Evolutionary conservation across 1,284 basidiomycete genomes (phyloP), one percentile per base, ranked within the genome.

Genomic region (Tremellales sp.): DNA sequence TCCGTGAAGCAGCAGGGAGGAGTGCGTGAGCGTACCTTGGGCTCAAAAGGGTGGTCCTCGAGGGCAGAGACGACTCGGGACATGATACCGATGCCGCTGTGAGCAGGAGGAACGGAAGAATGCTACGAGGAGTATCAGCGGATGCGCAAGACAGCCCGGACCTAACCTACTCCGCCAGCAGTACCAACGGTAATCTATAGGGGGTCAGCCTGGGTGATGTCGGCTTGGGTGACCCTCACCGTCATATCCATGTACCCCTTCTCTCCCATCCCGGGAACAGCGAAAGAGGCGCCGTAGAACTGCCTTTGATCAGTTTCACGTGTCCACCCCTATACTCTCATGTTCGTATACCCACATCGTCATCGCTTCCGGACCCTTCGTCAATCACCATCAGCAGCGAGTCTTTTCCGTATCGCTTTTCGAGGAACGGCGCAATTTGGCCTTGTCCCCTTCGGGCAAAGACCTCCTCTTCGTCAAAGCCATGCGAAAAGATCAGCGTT

Each of bases 1-100:
- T n/a, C n/a, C 33, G 42, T 43, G 10, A 22, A 22, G 27, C 6
- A 27, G 6, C 7, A 9, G 38, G 9, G n/a, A 16, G 8, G 14
- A 40, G 19, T 3, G 10, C n/a, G 19, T 29, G 25, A 34, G 12
- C 14, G n/a, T 22, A 25, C 71, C 61, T 40, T 60, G 58, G 27
- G 58, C 53, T 3, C 58, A 53, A 71, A 71, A 0, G 74, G 73
- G 43, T 74, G 58, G 4, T 59, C 58, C 45, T 78, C 75, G 27
- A 77, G 58, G 0, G 55, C 63, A 10, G 57, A 53, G 19, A 77
- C 60, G 46, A 76, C 57, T 36, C 65, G 56, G 1, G 67, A 55
- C 52, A 75, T 67, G 48, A 76, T 61, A 6, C 75, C 76, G 38
- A 77, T 77, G 12, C 70, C 68, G 1, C 74, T 75, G 57, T 77